Base-by-base conservation (phyloP, 2,329 filamentous ascomycete genomes). In the Arthrobotrys sphaeroides region DNA sequence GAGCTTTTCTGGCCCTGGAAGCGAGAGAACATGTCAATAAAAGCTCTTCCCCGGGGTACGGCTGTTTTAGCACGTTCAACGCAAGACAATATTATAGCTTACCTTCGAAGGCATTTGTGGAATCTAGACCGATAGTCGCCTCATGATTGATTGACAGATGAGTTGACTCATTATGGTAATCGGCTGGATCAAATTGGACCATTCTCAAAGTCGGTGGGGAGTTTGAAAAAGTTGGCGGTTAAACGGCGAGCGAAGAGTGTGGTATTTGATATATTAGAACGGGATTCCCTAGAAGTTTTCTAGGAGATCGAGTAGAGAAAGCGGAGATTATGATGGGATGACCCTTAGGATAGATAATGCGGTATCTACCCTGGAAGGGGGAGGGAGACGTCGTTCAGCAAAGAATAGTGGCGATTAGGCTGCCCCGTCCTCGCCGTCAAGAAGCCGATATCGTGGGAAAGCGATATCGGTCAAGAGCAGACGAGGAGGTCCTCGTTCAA, bases 61-160 rank as follows among this genome's bases (percentile, higher is more conserved):
- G 18, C n/a, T 36, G 33, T 57, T 45, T 20, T 42, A 42, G 38
- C 18, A 53, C 5, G 12, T n/a, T 78, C 38, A 78, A 73, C 62
- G 40, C 40, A 42, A 70, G 77, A 22, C n/a, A 61, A 42, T 28
- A 18, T 22, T 62, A 18, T 18, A 26, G 40, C 38, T 5, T 81
- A 91, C 91, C 94, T 87, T 99, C 95, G 82, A 99, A 99, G 79
- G 94, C 94, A 87, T 93, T 97, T 87, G 86, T 91, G 70, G 94
- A 97, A 85, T 98, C 95, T 81, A 97, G 88, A 83, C 96, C 94
- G 79, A 93, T 88, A 79, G 92, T 93, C 80, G 94, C 93, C 86
- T 96, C 92, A 84, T 93, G 93, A 85, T 98, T 98, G 87, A 98
- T 98, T 59, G 92, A 97, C 85, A 97, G 85, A 83, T 95, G 92